Conservation (phyloP, 208 protist species). For the Porcisia hertigi region DNA sequence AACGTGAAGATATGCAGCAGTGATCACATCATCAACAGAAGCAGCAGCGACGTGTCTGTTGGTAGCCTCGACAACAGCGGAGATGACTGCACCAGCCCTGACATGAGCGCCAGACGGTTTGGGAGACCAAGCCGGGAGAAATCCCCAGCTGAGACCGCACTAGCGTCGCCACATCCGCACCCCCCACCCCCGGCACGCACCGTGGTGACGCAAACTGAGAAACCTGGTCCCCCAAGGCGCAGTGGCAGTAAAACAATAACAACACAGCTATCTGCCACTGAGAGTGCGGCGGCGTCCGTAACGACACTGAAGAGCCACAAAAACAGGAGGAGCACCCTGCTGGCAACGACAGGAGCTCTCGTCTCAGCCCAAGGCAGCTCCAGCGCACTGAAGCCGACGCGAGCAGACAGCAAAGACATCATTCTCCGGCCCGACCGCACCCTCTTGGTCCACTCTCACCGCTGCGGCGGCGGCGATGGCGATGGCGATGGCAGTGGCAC, state of each 20-base stretch:
- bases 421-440: slow-evolving; percentile 10
- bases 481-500: neutral
- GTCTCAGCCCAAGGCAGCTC: slow-evolving; percentile 10
- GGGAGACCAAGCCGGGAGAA: neutral
- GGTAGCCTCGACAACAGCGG: neutral
- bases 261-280: neutral
- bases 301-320: neutral
- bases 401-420: slow-evolving; percentile 30
- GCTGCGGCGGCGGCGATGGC: neutral
- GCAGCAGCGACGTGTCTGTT: neutral
- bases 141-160: neutral
- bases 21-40: neutral
- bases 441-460: neutral
- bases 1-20: slow-evolving; percentile 3
- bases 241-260: neutral
- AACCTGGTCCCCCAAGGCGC: slow-evolving; percentile 7
- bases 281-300: neutral
- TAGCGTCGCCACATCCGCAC: slow-evolving; percentile 1
- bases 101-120: neutral
- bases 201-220: slow-evolving; percentile 8
- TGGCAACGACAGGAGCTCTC: neutral
- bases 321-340: neutral
- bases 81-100: neutral
- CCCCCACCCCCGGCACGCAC: slow-evolving; percentile 12
- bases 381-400: slow-evolving; percentile 9